phyloP scores from a whole-genome alignment of 2,329 filamentous ascomycete genomes.

The Colletotrichum tofieldiae region DNA sequence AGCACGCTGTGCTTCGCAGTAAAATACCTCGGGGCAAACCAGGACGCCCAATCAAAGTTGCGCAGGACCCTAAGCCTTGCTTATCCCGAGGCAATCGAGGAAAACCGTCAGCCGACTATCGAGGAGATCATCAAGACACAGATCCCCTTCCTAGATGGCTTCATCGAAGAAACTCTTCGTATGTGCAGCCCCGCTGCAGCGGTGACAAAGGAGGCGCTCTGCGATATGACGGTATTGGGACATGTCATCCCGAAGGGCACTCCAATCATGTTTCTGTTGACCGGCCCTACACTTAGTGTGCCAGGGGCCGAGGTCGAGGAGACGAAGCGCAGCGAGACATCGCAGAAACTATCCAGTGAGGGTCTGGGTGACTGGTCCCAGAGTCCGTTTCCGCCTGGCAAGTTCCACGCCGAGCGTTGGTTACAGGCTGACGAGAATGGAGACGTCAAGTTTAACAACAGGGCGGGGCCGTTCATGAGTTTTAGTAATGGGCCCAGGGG shows the following conservation, averaged over 20 bases:
- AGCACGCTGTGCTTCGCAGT: slow-evolving; percentile 47
- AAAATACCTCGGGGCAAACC: slow-evolving; percentile 48
- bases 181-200: slow-evolving; percentile 31
- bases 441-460: not conserved
- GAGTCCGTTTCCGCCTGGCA: not conserved
- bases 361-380: slow-evolving; percentile 2
- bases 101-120: slow-evolving; percentile 45
- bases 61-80: slow-evolving; percentile 47
- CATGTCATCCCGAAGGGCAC: slow-evolving; percentile 16
- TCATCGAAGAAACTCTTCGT: slow-evolving; percentile 52
- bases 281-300: not conserved
- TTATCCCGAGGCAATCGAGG: slow-evolving; percentile 41
- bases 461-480: slow-evolving; percentile 3
- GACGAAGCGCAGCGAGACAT: not conserved
- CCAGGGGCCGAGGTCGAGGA: slow-evolving; percentile 4
- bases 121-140: slow-evolving; percentile 45
- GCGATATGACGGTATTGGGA: slow-evolving; percentile 10
- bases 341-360: not conserved
- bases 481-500: slow-evolving; percentile 3
- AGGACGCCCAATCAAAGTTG: slow-evolving; percentile 47
- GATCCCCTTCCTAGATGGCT: slow-evolving; percentile 51
- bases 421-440: not conserved
- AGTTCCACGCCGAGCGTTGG: slow-evolving; percentile 6
- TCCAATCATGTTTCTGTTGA: not conserved
- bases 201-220: not conserved